Conservation (phyloP, 1,139 yeast genomes). For the Suhomyces chickasaworum region DNA sequence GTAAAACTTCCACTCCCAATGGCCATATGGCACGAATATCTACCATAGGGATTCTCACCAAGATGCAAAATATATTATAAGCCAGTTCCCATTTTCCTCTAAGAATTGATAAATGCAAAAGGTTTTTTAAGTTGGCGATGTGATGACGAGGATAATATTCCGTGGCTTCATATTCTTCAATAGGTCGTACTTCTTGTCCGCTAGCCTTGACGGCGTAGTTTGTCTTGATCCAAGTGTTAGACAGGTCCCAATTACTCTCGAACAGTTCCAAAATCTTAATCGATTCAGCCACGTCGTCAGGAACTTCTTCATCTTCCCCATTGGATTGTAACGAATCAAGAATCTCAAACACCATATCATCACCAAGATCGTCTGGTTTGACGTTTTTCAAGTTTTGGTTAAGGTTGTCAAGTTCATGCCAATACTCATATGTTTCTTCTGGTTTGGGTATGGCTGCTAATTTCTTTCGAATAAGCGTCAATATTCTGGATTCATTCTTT, state of each 20-base stretch:
- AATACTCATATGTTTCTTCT: slow-evolving; percentile 42
- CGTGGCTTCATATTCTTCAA: slow-evolving; percentile 10
- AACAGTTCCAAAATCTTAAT: slow-evolving; percentile 19
- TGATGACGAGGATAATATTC: slow-evolving; percentile 27
- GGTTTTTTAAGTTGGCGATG: slow-evolving; percentile 31
- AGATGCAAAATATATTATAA: slow-evolving; percentile 50
- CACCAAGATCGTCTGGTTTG: neutral
- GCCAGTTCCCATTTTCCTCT: slow-evolving; percentile 57
- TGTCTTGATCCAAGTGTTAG: slow-evolving; percentile 25
- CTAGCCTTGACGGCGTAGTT: slow-evolving; percentile 27
- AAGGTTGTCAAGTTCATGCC: slow-evolving; percentile 31
- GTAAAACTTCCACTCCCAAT: slow-evolving; percentile 50
- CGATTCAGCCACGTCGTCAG: slow-evolving; percentile 15
- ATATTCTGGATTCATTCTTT: slow-evolving; percentile 9
- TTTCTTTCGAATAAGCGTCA: slow-evolving; percentile 17
- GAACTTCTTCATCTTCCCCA: slow-evolving; percentile 15
- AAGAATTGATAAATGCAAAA: slow-evolving; percentile 43
- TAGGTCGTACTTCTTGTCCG: slow-evolving; percentile 38
- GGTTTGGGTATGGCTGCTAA: slow-evolving; percentile 24
- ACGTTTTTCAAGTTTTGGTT: slow-evolving; percentile 15
- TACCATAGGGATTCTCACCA: slow-evolving; percentile 49
- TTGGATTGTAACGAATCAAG: slow-evolving; percentile 6
- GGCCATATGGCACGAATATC: slow-evolving; percentile 64
- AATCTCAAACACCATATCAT: slow-evolving; percentile 9
- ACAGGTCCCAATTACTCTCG: slow-evolving; percentile 24